Base-by-base conservation (phyloP, 2,329 filamentous ascomycete species). In the Fusarium albosuccineum region DNA sequence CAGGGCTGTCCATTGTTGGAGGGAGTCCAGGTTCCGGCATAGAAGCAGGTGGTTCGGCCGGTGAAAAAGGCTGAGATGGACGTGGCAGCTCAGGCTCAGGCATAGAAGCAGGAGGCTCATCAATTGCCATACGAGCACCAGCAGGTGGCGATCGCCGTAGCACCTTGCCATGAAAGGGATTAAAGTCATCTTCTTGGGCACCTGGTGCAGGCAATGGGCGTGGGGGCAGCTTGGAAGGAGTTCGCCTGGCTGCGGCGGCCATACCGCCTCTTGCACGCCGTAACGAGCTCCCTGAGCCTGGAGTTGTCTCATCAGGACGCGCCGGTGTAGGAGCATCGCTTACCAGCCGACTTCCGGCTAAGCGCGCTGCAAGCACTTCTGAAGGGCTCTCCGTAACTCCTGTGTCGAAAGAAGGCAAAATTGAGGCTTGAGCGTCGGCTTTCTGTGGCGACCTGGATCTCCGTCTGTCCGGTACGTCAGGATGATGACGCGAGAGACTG, bases 401-500 rank as follows among this genome's bases (percentile, higher is more conserved):
- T 2, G 67, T 45, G 44, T 72, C 72, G 37, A 66, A 65, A 5
- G 62, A 59, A n/a, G 27, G 62, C n/a, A 52, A 62, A 7, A 60
- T 29, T 1, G 57, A 54, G n/a, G 44, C 6, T 40, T 53, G 46
- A 17, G 60, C 62, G 6, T 60, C 45, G 2, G 58, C 69, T 62
- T 79, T 77, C 63, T 77, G 60, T 41, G 78, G 72, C 70, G 79
- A 70, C 70, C 78, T 73, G 57, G 79, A 79, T 70, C 79, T 70
- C 72, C 79, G 75, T 66, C 83, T 81, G 57, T 82, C 79, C 34
- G 89, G 77, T 7, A 89, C 80, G 10, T 88, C 84, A 1, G 89
- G 87, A 63, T 91, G 86, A 48, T 86, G 84, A 66, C 86, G 85
- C 59, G 88, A 82, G 13, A 91, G 77, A 70, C 88, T 92, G 11